Conservation (phyloP, 495 filamentous ascomycete genomes). For the Chaetomium tenue region DNA sequence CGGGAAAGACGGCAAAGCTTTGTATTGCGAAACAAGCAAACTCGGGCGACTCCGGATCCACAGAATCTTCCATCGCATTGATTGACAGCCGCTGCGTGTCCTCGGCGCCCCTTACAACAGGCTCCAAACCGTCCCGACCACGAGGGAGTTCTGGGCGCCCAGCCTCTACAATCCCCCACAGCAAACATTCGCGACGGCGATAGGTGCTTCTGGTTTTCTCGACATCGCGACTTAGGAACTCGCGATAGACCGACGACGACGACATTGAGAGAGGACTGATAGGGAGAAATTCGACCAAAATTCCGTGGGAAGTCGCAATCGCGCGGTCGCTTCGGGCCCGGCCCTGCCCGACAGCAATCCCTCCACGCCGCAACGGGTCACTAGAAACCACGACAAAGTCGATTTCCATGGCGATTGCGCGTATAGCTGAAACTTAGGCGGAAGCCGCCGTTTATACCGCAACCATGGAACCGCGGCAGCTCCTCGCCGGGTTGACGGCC, state of each 20-base stretch:
- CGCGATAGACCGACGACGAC: slow-evolving; percentile 12
- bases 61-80: slow-evolving; percentile 12
- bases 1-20: slow-evolving; percentile 13
- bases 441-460: slow-evolving; percentile 30
- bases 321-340: slow-evolving; percentile 1
- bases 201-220: slow-evolving; percentile 8
- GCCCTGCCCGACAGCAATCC: background rate
- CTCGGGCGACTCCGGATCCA: slow-evolving; percentile 2
- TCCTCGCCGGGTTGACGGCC: slow-evolving; percentile 24
- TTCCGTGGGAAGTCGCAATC: slow-evolving; percentile 6
- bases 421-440: slow-evolving; percentile 30
- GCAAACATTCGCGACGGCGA: slow-evolving; percentile 26
- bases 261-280: background rate
- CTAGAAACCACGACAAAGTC: slow-evolving; percentile 16
- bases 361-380: background rate
- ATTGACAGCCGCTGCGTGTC: slow-evolving; percentile 14
- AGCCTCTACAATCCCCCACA: slow-evolving; percentile 36
- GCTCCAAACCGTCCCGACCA: slow-evolving; percentile 21
- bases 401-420: slow-evolving; percentile 39
- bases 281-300: background rate
- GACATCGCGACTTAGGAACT: slow-evolving; percentile 15
- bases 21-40: slow-evolving; percentile 14
- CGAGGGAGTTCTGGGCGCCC: slow-evolving; percentile 39
- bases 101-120: slow-evolving; percentile 15
- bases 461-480: slow-evolving; percentile 31